phyloP scores from a whole-genome alignment of 2,329 filamentous ascomycete species.

The Byssoonygena ceratinophila region DNA sequence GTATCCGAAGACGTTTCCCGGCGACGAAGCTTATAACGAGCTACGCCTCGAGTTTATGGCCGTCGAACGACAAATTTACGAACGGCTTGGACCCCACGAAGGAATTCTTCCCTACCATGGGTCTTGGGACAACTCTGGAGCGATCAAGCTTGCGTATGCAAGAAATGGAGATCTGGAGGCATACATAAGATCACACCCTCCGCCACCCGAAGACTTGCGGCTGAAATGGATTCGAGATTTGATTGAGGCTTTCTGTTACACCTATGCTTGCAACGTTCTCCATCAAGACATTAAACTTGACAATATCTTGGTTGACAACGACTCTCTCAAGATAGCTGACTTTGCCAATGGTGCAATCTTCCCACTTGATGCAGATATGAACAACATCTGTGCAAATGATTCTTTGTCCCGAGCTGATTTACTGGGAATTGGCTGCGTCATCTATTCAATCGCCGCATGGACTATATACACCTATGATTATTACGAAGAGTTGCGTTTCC shows the following conservation, averaged over 20 bases:
- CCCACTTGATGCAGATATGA: slow-evolving; percentile 14
- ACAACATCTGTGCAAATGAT: slow-evolving; percentile 13
- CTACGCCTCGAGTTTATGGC: slow-evolving; percentile 7
- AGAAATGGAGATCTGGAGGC: slow-evolving; percentile 13
- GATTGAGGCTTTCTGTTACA: slow-evolving; percentile 13
- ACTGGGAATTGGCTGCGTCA: slow-evolving; percentile 15
- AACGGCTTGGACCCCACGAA: slow-evolving; percentile 16
- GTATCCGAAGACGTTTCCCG: slow-evolving; percentile 12
- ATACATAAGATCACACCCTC: slow-evolving; percentile 13
- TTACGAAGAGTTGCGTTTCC: slow-evolving; percentile 13
- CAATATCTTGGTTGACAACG: slow-evolving; percentile 14
- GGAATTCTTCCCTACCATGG: slow-evolving; percentile 17
- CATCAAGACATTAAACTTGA: slow-evolving; percentile 17
- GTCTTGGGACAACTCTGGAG: slow-evolving; percentile 9
- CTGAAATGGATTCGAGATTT: slow-evolving; percentile 14
- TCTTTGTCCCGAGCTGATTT: slow-evolving; percentile 15
- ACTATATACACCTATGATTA: slow-evolving; percentile 15
- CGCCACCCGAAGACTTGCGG: slow-evolving; percentile 12
- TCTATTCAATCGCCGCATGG: slow-evolving; percentile 17
- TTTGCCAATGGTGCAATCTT: slow-evolving; percentile 16
- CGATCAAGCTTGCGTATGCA: slow-evolving; percentile 16
- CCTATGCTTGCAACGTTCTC: slow-evolving; percentile 16
- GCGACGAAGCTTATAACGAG: slow-evolving; percentile 11
- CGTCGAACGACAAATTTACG: slow-evolving; percentile 16
- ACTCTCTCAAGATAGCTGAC: slow-evolving; percentile 11